A percentile compares a stretch with the other conserved stretches of the same genome.
Evolutionary conservation across 106 monocot species (phyloP).

Genomic region (Ottelia alismoides): DNA sequence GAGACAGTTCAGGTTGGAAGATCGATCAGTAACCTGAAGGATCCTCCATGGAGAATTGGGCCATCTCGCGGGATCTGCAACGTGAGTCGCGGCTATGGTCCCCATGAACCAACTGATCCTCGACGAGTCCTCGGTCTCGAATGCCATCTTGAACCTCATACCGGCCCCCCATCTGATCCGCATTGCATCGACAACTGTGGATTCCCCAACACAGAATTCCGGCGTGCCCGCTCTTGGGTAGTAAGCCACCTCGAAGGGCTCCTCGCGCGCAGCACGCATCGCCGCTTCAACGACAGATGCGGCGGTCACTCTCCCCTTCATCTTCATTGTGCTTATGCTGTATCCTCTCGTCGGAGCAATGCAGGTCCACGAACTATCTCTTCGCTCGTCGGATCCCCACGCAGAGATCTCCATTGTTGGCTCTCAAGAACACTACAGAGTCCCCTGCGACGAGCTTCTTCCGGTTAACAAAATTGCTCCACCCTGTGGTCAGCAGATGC

Average conservation of each 20-base stretch:
- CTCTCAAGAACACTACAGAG: constrained; percentile 22
- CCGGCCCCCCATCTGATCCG: constrained; percentile 19
- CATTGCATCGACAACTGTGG: constrained; percentile 9
- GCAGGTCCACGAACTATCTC: constrained; percentile 6
- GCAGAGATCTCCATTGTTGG: constrained; percentile 19
- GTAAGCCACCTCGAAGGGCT: constrained; percentile 20
- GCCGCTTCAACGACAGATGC: constrained; percentile 19
- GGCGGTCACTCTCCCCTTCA: constrained; percentile 10
- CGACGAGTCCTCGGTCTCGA: constrained; percentile 25
- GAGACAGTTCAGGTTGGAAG: too few species aligned
- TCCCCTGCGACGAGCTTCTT: constrained; percentile 29
- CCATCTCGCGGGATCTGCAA: constrained; percentile 18
- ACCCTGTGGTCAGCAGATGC: constrained; percentile 22
- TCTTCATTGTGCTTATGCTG: neutral
- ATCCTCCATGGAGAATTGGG: constrained; percentile 21
- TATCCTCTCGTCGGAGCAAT: constrained; percentile 13
- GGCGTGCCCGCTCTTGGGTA: constrained; percentile 26
- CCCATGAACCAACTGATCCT: constrained; percentile 34
- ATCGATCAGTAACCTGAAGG: too few species aligned
- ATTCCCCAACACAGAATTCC: constrained; percentile 17
- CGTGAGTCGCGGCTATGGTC: constrained; percentile 17
- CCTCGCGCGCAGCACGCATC: constrained; percentile 8
- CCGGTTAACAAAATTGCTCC: constrained; percentile 28
- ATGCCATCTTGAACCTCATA: constrained; percentile 28
- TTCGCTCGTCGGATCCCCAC: constrained; percentile 21